These are phyloP conservation scores for Skeletonema grethae DNA, from an alignment of 108 stramenopile genomes.

Conservation along the genomic window DNA sequence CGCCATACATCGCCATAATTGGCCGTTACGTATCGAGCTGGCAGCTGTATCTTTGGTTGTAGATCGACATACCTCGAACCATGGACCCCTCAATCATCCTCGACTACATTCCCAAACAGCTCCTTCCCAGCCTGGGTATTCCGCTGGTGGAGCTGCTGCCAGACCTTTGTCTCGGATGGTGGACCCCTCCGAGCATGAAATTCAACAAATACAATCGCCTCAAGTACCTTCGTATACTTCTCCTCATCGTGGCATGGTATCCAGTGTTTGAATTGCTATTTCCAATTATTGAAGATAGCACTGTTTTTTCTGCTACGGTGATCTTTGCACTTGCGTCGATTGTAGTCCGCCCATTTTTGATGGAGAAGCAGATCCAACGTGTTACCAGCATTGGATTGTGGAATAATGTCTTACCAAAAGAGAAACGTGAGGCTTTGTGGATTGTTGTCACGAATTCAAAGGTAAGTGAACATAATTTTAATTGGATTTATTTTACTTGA, in stretches of 20 bases:
- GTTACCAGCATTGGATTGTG: conserved; percentile 36
- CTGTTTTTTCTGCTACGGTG: conserved; percentile 18
- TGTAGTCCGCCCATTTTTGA: conserved; percentile 19
- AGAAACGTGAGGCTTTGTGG: conserved; percentile 44
- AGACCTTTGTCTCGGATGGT: conserved; percentile 43
- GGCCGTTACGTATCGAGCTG: too few relatives aligned
- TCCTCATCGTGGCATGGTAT: conserved; percentile 38
- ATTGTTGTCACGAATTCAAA: conserved; percentile 25
- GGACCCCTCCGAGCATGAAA: conserved; percentile 40
- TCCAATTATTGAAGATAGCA: conserved; percentile 15
- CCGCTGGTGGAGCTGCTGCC: conserved; percentile 47
- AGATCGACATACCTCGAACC: too few relatives aligned
- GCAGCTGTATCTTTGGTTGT: too few relatives aligned
- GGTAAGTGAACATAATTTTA: background rate
- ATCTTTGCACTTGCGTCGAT: conserved; percentile 10
- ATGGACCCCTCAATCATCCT: conserved; percentile 1
- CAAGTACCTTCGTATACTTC: conserved; percentile 22
- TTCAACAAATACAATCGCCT: conserved; percentile 32
- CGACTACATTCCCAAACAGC: conserved; percentile 23
- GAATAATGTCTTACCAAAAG: conserved; percentile 27
- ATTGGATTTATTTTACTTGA: background rate
- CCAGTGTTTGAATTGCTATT: conserved; percentile 36
- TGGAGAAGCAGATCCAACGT: conserved; percentile 44
- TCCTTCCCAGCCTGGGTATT: conserved; percentile 36
- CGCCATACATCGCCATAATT: too few relatives aligned